Conservation (phyloP, 139 green algal species). For the Coccomyxa sp. region DNA sequence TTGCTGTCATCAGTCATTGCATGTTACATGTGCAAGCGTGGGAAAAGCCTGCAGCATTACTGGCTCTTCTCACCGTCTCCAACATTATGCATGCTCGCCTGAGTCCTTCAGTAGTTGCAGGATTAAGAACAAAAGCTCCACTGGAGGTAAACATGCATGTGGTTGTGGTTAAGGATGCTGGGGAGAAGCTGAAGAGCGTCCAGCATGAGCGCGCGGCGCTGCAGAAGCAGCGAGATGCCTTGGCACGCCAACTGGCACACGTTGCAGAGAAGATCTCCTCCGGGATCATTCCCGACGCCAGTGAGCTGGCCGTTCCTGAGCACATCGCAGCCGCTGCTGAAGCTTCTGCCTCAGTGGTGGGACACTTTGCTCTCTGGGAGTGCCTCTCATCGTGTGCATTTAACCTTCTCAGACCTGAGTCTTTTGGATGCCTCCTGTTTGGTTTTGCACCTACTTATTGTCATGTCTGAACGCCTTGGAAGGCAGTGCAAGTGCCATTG, state of each 20-base stretch:
- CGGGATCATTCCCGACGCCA: neutral
- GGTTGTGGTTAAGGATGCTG: neutral
- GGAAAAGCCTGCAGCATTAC: neutral
- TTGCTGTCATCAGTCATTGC: neutral
- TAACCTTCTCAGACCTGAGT: neutral
- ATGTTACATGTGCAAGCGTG: neutral
- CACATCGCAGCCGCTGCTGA: neutral
- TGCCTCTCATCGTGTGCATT: neutral
- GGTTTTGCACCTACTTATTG: neutral
- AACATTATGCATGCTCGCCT: neutral
- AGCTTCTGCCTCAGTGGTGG: neutral
- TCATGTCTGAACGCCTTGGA: neutral
- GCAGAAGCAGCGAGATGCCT: constrained; percentile 5
- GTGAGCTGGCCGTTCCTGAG: neutral
- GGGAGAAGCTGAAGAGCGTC: constrained; percentile 16
- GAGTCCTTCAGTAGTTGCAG: neutral
- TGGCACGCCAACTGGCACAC: constrained; percentile 13
- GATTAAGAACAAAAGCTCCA: neutral
- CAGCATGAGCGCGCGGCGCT: constrained; percentile 4
- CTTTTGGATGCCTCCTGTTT: neutral
- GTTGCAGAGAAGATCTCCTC: constrained; percentile 7
- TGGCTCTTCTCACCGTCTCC: neutral
- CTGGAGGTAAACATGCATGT: neutral
- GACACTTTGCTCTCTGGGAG: too few species aligned
- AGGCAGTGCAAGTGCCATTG: neutral